These are phyloP conservation scores for Saprolegnia diclina DNA, from an alignment of 352 stramenopile species.

Conservation along the genomic window DNA sequence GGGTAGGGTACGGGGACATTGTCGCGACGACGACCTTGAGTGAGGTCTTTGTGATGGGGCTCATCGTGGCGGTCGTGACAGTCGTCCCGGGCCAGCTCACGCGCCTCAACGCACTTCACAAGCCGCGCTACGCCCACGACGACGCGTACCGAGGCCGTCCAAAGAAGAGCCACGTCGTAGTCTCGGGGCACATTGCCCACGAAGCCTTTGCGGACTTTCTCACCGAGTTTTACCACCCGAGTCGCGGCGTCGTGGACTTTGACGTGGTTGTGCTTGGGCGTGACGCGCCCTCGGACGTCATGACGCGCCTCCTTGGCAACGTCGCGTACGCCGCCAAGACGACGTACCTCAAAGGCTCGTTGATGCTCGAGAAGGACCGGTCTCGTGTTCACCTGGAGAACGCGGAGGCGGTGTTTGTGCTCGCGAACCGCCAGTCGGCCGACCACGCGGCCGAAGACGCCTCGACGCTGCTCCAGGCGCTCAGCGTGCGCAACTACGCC, in stretches of 20 bases:
- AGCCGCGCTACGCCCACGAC: constrained; percentile 52
- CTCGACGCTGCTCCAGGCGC: constrained; percentile 47
- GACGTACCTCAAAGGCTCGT: constrained; percentile 46
- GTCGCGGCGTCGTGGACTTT: constrained; percentile 48
- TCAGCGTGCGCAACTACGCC: constrained; percentile 53
- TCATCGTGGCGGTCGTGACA: constrained; percentile 66
- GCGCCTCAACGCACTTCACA: constrained; percentile 56
- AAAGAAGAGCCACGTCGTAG: constrained; percentile 50
- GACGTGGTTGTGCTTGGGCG: constrained; percentile 62
- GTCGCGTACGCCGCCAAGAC: constrained; percentile 45
- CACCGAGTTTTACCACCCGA: constrained; percentile 66
- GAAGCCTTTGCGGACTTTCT: constrained; percentile 53
- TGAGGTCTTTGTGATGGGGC: constrained; percentile 60
- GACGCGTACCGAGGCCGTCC: constrained; percentile 36
- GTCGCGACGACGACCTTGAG: constrained; percentile 44
- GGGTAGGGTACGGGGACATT: constrained; percentile 53
- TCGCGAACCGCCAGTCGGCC: constrained; percentile 39
- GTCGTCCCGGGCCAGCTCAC: constrained; percentile 51
- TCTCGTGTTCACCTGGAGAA: constrained; percentile 39
- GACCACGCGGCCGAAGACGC: constrained; percentile 42
- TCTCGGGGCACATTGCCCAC: constrained; percentile 42
- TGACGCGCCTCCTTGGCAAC: constrained; percentile 39
- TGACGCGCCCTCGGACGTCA: constrained; percentile 34
- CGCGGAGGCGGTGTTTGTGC: constrained; percentile 57
- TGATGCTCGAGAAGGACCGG: constrained; percentile 46